Evolutionary conservation across 2,329 filamentous ascomycete species (phyloP).

Genomic region (Elsinoe perseae): DNA sequence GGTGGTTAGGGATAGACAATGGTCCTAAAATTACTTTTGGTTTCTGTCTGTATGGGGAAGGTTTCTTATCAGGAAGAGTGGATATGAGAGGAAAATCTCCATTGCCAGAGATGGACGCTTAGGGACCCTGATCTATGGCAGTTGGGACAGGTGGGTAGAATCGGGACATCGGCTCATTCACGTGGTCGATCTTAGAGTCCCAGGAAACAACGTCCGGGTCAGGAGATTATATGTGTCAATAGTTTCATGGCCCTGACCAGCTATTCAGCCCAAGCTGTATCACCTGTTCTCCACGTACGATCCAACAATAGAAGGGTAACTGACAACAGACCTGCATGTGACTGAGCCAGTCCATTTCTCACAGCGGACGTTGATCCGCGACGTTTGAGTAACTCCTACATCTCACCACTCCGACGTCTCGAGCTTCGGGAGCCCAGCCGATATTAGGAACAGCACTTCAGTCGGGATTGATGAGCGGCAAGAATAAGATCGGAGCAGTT

Average conservation of each 20-base stretch:
- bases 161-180: background rate
- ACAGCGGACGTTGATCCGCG: too few species aligned
- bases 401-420: too few species aligned
- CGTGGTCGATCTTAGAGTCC: background rate
- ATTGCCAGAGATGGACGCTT: background rate
- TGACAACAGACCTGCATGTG: too few species aligned
- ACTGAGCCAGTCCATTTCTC: too few species aligned
- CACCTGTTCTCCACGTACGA: background rate
- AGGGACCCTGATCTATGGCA: background rate
- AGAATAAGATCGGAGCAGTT: slow-evolving; percentile 46
- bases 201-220: background rate
- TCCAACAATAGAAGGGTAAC: too few species aligned
- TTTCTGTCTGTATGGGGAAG: background rate
- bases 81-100: background rate
- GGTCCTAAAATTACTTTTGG: slow-evolving; percentile 1
- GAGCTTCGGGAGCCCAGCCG: too few species aligned
- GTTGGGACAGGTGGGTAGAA: background rate
- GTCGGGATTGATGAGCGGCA: slow-evolving; percentile 28
- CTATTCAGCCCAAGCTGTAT: background rate
- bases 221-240: background rate
- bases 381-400: too few species aligned
- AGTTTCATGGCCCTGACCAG: background rate
- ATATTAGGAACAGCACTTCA: background rate
- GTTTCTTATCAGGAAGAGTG: slow-evolving; percentile 1
- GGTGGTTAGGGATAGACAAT: slow-evolving; percentile 1